These are phyloP conservation scores for Globisporangium yorkense DNA, from an alignment of 352 stramenopile genomes.

Conservation along the genomic window DNA sequence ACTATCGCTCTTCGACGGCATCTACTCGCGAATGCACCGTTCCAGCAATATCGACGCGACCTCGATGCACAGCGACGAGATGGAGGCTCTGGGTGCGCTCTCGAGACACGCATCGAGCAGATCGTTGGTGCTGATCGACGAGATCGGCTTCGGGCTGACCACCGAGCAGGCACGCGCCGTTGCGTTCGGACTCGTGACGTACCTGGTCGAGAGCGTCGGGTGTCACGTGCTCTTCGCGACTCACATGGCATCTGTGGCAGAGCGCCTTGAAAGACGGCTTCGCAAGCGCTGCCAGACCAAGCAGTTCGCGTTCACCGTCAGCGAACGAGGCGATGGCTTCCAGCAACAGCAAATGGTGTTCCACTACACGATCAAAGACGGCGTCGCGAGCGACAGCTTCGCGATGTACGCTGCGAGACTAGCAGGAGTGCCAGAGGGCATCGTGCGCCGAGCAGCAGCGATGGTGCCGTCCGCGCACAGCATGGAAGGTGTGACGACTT, in stretches of 20 bases:
- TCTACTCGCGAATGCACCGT: not conserved
- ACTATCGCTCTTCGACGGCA: not conserved
- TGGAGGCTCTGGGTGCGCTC: not conserved
- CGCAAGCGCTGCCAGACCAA: not conserved
- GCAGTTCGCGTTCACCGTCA: not conserved
- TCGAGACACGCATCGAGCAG: not conserved
- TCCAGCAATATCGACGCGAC: not conserved
- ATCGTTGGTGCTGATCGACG: not conserved
- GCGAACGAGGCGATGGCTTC: not conserved
- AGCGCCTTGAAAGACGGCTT: not conserved
- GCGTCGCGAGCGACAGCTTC: not conserved
- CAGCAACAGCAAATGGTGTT: not conserved
- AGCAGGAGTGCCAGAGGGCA: not conserved
- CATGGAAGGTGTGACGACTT: not conserved
- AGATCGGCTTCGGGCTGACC: conserved; percentile 31
- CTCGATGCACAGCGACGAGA: not conserved
- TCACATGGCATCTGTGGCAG: conserved; percentile 16
- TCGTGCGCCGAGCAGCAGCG: not conserved
- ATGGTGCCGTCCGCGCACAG: no score
- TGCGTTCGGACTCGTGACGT: conserved; percentile 17
- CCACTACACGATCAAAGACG: not conserved
- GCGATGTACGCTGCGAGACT: not conserved
- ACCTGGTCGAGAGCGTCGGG: conserved; percentile 20
- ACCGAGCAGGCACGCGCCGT: conserved; percentile 21
- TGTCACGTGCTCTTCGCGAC: conserved; percentile 34